phyloP scores from a whole-genome alignment of 169 alveolate species.

The Plasmodium gonderi region DNA sequence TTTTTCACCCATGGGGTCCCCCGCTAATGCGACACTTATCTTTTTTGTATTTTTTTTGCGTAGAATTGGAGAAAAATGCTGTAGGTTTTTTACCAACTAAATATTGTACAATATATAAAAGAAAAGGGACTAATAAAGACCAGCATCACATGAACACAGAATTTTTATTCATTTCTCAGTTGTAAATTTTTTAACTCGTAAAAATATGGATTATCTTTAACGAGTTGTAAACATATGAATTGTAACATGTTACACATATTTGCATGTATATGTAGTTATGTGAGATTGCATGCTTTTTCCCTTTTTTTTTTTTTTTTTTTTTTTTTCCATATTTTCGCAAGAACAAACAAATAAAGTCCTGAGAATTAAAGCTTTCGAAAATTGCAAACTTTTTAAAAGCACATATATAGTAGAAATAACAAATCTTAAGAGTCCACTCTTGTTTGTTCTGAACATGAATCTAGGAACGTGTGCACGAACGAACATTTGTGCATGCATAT shows the following conservation, averaged over 20 bases:
- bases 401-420: not conserved
- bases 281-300: slow-evolving; percentile 8
- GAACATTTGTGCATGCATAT: not conserved
- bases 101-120: not conserved
- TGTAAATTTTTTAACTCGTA: not conserved
- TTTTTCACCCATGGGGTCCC: not conserved
- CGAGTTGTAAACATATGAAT: not conserved
- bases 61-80: not conserved
- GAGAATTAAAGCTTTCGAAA: not conserved
- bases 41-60: not conserved
- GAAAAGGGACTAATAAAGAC: not conserved
- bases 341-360: not conserved
- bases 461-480: not conserved
- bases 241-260: not conserved
- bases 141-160: not conserved
- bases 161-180: not conserved
- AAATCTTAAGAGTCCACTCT: not conserved
- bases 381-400: not conserved
- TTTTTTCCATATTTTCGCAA: not conserved
- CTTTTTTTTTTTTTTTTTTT: not conserved
- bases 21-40: not conserved
- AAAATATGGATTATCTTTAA: not conserved
- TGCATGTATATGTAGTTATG: slow-evolving; percentile 13
- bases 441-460: not conserved
- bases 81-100: not conserved